Percentiles rank a stretch among this genome's conserved stretches.
These are phyloP conservation scores for Colletotrichum tropicicola DNA, from an alignment of 2,329 filamentous ascomycete species.

Conservation along the genomic window DNA sequence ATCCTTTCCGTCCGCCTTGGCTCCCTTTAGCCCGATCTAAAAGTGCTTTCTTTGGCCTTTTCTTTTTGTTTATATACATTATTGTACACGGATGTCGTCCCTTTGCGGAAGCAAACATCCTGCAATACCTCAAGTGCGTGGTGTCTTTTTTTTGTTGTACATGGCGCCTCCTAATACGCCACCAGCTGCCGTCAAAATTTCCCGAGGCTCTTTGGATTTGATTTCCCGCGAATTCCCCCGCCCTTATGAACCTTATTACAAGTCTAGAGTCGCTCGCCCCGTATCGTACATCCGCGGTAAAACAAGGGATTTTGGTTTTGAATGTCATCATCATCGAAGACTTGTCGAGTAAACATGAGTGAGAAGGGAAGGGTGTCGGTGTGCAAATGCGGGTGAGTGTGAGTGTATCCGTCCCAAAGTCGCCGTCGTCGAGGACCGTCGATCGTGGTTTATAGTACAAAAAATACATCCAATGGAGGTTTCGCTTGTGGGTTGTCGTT, in stretches of 20 bases:
- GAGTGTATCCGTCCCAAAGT: neutral
- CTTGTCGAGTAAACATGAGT: neutral
- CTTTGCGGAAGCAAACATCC: neutral
- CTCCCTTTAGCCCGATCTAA: no score
- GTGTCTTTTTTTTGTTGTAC: neutral
- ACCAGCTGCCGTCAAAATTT: neutral
- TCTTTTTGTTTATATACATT: neutral
- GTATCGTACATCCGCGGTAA: neutral
- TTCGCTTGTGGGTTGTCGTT: neutral
- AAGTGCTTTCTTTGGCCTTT: neutral
- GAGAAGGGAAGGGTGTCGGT: neutral
- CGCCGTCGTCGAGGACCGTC: neutral
- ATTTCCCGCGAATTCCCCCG: neutral
- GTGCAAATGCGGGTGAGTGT: neutral
- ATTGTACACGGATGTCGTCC: neutral
- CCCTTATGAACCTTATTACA: no score
- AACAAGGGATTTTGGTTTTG: neutral
- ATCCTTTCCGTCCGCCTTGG: no score
- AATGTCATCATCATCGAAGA: neutral
- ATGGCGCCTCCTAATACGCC: neutral
- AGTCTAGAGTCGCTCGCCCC: neutral
- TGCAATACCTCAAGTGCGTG: neutral
- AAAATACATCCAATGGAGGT: neutral
- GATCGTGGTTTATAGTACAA: constrained; percentile 10
- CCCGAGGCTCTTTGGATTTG: neutral